Evolutionary conservation across 2,329 filamentous ascomycete species (phyloP), one percentile per base, ranked within the genome.

Genomic region (Didymosphaeria variabile): DNA sequence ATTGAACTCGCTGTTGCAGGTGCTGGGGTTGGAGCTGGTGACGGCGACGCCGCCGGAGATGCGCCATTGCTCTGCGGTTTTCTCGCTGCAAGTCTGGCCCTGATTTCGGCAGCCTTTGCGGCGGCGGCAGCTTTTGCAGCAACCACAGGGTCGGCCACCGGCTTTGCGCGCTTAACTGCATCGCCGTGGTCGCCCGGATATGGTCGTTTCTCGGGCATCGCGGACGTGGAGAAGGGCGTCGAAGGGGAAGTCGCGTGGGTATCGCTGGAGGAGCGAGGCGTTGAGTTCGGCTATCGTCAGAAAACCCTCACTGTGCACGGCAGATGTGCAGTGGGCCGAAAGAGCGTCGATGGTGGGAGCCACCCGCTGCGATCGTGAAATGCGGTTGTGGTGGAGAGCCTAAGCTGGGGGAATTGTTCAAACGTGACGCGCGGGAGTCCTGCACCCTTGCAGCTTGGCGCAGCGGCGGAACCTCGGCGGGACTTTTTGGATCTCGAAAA

Each of bases 161-260:
- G 77, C 47, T 77, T 77, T 26, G 78, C 65, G 42, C 79, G 75
- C 68, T 83, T 84, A 47, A 74, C 75, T 1, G 75, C 71, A 36
- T 77, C 74, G 63, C 71, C 74, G 58, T 72, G 68, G 32, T 69
- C 72, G 46, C 77, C 79, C 12, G 77, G 73, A 59, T 78, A 67
- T 1, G 80, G 79, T 55, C 82, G 79, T 68, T 84, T 84, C 58
- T 80, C 80, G 31, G 79, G 80, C 65, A 56, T 76, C 51, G 56
- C 38, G 53, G 23, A 12, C 56, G 34, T 23, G 64, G 56, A 57
- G 38, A 19, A 57, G 38, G 50, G 38, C 47, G 47, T 29, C 5
- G 57, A 40, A 40, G 17, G 26, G 56, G 21, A 23, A 40, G 58
- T 45, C 31, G 52, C 46, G 60, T 40, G 50, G 29, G 23, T 34